A percentile compares a stretch with the other conserved stretches of the same genome.
Conservation (phyloP, 768 basidiomycete species). For the Amyloporia xantha region DNA sequence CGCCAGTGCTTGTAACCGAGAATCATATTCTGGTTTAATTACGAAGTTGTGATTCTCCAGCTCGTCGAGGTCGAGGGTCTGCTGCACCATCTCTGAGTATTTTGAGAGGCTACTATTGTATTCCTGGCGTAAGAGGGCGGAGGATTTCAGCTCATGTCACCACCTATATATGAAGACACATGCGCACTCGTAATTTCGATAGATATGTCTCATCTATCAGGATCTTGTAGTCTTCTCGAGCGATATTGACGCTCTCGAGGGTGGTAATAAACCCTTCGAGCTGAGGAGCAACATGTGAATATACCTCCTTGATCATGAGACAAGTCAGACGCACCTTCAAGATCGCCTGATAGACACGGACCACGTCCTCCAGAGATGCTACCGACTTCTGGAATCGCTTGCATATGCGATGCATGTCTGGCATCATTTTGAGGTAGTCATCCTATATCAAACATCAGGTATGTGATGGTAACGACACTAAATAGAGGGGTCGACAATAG, state of each 20-base stretch:
- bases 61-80: conserved; percentile 87
- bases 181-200: conserved; percentile 47
- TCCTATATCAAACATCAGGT: conserved; percentile 49
- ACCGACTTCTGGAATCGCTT: conserved; percentile 85
- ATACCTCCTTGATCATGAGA: no score
- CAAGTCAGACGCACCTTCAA: conserved; percentile 48
- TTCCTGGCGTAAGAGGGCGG: no score
- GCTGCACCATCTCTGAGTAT: conserved; percentile 92
- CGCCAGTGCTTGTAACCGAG: conserved; percentile 60
- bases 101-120: conserved; percentile 57
- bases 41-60: conserved; percentile 82
- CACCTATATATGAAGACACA: no score
- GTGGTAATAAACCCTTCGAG: conserved; percentile 67
- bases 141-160: no score
- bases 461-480: no score
- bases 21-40: conserved; percentile 90
- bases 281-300: conserved; percentile 29
- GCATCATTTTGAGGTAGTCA: conserved; percentile 84
- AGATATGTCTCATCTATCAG: conserved; percentile 70
- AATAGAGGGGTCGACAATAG: not conserved
- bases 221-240: conserved; percentile 38
- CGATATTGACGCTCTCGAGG: conserved; percentile 45
- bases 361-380: conserved; percentile 89
- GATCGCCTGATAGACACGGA: conserved; percentile 91
- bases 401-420: conserved; percentile 86